Conservation (phyloP, 2,329 filamentous ascomycete species). For the Diplodia seriata region DNA sequence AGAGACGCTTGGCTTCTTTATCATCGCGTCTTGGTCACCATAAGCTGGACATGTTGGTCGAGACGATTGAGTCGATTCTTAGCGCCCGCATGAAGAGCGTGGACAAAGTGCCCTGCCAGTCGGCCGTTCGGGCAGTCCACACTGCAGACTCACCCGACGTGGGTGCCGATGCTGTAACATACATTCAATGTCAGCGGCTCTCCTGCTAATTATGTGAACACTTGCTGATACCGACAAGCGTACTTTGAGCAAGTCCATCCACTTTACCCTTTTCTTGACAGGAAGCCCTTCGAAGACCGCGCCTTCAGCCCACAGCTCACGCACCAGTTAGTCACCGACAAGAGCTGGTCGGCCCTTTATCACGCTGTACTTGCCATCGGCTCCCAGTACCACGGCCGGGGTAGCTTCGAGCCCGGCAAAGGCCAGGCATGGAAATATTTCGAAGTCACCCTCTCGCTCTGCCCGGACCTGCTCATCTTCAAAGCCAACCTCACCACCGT, state of each 20-base stretch:
- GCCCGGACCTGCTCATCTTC: conserved; percentile 45
- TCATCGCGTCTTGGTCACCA: conserved; percentile 40
- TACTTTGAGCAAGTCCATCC: conserved; percentile 53
- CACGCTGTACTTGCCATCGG: conserved; percentile 50
- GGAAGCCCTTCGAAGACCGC: conserved; percentile 45
- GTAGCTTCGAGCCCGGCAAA: conserved; percentile 50
- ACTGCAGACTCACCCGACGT: neutral
- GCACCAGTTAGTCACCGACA: conserved; percentile 39
- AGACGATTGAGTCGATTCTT: conserved; percentile 36
- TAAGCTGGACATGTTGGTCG: conserved; percentile 38
- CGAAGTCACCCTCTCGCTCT: conserved; percentile 46
- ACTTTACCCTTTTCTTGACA: conserved; percentile 52
- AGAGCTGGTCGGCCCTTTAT: conserved; percentile 51
- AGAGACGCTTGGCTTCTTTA: conserved; percentile 43
- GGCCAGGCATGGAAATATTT: conserved; percentile 52
- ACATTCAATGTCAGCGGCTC: neutral
- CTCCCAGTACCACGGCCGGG: conserved; percentile 46
- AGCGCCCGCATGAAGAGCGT: conserved; percentile 34
- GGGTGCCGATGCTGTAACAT: neutral
- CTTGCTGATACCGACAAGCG: conserved; percentile 35
- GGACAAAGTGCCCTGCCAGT: neutral
- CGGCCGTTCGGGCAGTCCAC: neutral
- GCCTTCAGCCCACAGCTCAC: conserved; percentile 41
- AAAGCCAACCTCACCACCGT: conserved; percentile 38
- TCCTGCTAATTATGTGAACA: no score